Evolutionary conservation across 768 basidiomycete genomes (phyloP).

Genomic region (Suillus sp.): DNA sequence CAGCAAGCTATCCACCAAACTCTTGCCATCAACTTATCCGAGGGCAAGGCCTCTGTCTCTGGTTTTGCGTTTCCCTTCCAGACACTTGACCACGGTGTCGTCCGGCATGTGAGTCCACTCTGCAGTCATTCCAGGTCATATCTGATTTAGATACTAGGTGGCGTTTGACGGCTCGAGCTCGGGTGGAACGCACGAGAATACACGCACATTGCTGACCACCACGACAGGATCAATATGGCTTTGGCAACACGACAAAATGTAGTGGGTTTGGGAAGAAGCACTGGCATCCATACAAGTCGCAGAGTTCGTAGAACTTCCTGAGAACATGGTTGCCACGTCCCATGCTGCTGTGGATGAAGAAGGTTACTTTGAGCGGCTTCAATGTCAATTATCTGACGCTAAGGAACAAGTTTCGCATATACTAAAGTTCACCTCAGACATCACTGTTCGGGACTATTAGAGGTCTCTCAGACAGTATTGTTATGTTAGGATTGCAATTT

Average conservation of each 20-base stretch:
- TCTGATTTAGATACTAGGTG: slow-evolving; percentile 37
- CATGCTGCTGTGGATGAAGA: slow-evolving; percentile 41
- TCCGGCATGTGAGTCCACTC: slow-evolving; percentile 56
- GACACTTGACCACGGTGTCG: slow-evolving; percentile 62
- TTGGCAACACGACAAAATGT: slow-evolving; percentile 60
- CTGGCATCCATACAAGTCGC: slow-evolving; percentile 64
- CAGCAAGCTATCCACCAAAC: slow-evolving; percentile 60
- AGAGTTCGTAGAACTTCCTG: slow-evolving; percentile 79
- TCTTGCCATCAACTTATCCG: slow-evolving; percentile 49
- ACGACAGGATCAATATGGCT: slow-evolving; percentile 77
- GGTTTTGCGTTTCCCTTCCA: slow-evolving; percentile 68
- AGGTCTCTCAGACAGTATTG: no score
- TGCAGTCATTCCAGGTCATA: slow-evolving; percentile 4
- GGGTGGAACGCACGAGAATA: slow-evolving; percentile 36
- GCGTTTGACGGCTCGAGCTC: slow-evolving; percentile 54
- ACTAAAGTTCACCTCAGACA: no score
- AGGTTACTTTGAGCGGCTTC: slow-evolving; percentile 49
- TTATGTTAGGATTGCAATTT: no score
- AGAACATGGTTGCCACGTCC: slow-evolving; percentile 43
- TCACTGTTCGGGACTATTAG: no score
- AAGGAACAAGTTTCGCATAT: slow-evolving; percentile 42
- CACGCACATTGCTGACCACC: slow-evolving; percentile 60
- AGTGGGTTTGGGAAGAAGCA: slow-evolving; percentile 84
- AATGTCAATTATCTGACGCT: slow-evolving; percentile 59
- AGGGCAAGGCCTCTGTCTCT: slow-evolving; percentile 48